Base-by-base conservation (phyloP, 2,329 filamentous ascomycete species). In the Sporothrix inflata region DNA sequence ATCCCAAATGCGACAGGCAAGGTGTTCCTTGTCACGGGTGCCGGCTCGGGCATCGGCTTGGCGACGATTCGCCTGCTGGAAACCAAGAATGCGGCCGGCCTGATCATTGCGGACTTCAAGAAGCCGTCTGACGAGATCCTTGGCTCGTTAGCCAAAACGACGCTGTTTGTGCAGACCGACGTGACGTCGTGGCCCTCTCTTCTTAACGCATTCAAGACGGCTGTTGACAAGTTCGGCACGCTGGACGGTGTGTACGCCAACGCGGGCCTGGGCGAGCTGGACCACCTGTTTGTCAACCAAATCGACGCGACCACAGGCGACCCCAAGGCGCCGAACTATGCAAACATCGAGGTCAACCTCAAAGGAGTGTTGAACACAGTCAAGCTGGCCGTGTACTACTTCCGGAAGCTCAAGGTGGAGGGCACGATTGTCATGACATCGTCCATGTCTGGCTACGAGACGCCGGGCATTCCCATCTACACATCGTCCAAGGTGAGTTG, bases 401-500 rank as follows among this genome's bases (percentile, higher is more conserved):
- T 65, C 38, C 60, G 60, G 21, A 65, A 65, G 60, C 60, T 65
- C 34, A 24, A 65, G 30, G 60, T 65, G 2, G 34, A n/a, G n/a
- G 60, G 60, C 38, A 27, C 34, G 16, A 45, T 65, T 27, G 60
- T 65, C 19, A 45, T 65, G 60, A 65, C 60, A 8, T 42, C 60
- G 60, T 65, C 60, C 34, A 65, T 65, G 60, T 65, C 60, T 7
- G 60, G 60, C 38, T 65, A 65, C 60, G 60, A 65, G 60, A 65
- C 60, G 21, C 60, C 60, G 8, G 60, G 60, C 60, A 65, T 65
- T 45, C 60, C 60, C n/a, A 65, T 65, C 40, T 65, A 65, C 38
- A 65, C 60, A 19, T 14, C 60, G 12, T 65, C 60, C 34, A 65
- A 65, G 16, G 49, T 51, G 16, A 8, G 49, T 51, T 8, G 3